Evolutionary conservation across 192 early-diverging fungal genomes (phyloP).

Genomic region (Coemansia sp.): DNA sequence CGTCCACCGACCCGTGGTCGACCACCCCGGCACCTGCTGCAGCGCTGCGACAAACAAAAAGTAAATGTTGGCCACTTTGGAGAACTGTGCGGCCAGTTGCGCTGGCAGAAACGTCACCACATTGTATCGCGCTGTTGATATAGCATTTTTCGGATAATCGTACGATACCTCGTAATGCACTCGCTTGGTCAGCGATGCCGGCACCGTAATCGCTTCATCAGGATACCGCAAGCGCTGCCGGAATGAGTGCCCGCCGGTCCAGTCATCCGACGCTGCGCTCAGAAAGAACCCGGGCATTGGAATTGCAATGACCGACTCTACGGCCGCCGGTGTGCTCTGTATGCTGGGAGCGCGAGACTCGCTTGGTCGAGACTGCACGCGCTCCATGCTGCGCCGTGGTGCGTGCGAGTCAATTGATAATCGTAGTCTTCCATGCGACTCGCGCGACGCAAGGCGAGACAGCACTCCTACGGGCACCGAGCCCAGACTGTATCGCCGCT

Average conservation of each 20-base stretch:
- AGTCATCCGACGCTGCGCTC: conserved; percentile 45
- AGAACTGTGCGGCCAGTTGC: conserved; percentile 96
- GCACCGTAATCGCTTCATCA: conserved; percentile 41
- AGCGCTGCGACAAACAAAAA: conserved; percentile 87
- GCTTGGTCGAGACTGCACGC: background rate
- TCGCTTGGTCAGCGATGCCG: conserved; percentile 55
- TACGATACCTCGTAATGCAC: conserved; percentile 58
- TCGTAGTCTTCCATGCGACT: conserved; percentile 15
- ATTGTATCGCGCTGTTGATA: conserved; percentile 85
- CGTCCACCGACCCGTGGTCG: conserved; percentile 77
- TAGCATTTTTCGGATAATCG: conserved; percentile 54
- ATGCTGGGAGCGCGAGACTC: conserved; percentile 4
- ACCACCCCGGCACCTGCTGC: conserved; percentile 74
- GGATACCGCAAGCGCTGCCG: conserved; percentile 49
- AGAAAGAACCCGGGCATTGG: conserved; percentile 54
- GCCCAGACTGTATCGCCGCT: conserved; percentile 33
- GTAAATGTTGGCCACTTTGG: conserved; percentile 91
- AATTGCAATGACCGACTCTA: conserved; percentile 42
- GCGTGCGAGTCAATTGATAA: conserved; percentile 8
- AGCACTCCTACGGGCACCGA: conserved; percentile 19
- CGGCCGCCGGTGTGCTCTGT: conserved; percentile 3
- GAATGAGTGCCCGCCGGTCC: conserved; percentile 53
- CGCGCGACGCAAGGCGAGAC: conserved; percentile 30
- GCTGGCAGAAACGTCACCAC: conserved; percentile 85
- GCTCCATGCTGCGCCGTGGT: conserved; percentile 1